Base-by-base conservation (phyloP, 2,329 filamentous ascomycete species). In the Lasiodiplodia citricola region DNA sequence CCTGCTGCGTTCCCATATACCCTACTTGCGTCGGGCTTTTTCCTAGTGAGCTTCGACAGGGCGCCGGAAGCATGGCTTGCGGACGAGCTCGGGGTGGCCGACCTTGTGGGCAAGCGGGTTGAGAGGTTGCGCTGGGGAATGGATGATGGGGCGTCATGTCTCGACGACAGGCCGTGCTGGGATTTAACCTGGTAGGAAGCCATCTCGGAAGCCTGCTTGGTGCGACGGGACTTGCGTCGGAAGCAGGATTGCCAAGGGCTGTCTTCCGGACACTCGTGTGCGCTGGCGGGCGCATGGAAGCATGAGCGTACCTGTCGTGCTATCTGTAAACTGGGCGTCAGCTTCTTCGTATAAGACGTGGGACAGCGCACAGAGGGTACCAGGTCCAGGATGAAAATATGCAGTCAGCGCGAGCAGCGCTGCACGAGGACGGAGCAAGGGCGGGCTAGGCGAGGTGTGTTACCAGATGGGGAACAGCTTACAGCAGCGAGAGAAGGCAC, bases 221-320 rank as follows among this genome's bases (percentile, higher is more conserved):
- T 80, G 75, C 74, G 71, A 79, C 78, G 74, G 75, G 72, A 72
- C 70, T 74, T 72, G 70, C 70, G 65, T 70, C 69, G 69, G 69
- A 64, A 69, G 70, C 72, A 70, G 72, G 71, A 69, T 72, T 73
- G 72, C 72, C 69, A 66, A 70, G 71, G 68, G 71, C 72, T 74
- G 75, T 80, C 72, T 73, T 73, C 76, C 75, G 70, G 70, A 52
- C 44, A 52, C 60, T 51, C 18, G 60, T 74, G 75, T 76, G 76
- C 75, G 73, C 73, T 73, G 72, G 73, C 74, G 76, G 76, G 78
- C 77, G 80, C 79, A 81, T 81, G 76, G 77, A 79, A 77, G 73
- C 78, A 79, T 79, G 71, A 56, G 68, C 47, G 56, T 51, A 44
- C 52, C 60, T 68, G 63, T 69, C 50, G 67, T 69, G 67, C 52